Evolutionary conservation across 805 yeast genomes (phyloP).

Genomic region (Suhomyces tanzawaensis): DNA sequence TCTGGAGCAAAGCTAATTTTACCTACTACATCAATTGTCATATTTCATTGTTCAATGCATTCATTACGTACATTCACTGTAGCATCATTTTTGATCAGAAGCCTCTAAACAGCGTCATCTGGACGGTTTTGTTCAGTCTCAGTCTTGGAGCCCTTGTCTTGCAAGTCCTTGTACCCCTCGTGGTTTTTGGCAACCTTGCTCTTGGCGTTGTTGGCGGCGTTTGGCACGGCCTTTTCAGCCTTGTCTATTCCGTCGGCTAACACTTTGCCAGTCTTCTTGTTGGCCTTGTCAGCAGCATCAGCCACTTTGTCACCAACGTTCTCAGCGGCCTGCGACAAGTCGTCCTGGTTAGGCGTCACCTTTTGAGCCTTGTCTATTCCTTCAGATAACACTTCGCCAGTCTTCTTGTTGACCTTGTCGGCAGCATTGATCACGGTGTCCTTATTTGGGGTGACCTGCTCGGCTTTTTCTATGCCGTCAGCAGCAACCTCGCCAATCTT

Average conservation of each 20-base stretch:
- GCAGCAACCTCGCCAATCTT: slow-evolving; percentile 43
- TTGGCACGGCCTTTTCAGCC: slow-evolving; percentile 19
- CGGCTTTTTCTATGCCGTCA: slow-evolving; percentile 40
- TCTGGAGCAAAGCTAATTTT: no score
- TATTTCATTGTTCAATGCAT: no score
- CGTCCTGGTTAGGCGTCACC: slow-evolving; percentile 3
- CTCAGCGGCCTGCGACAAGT: slow-evolving; percentile 4
- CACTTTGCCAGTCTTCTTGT: slow-evolving; percentile 35
- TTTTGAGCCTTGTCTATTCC: slow-evolving; percentile 17
- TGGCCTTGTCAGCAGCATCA: slow-evolving; percentile 9
- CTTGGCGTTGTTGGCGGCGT: slow-evolving; percentile 12
- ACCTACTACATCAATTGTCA: no score
- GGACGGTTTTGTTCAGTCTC: slow-evolving; percentile 47
- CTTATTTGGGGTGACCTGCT: slow-evolving; percentile 19
- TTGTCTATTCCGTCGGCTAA: slow-evolving; percentile 39
- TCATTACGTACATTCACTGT: no score
- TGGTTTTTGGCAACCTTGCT: slow-evolving; percentile 25
- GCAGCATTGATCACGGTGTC: slow-evolving; percentile 23
- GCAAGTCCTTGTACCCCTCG: slow-evolving; percentile 38
- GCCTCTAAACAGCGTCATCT: slow-evolving; percentile 45
- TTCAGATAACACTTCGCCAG: slow-evolving; percentile 33
- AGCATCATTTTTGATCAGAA: no score
- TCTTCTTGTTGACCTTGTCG: slow-evolving; percentile 25
- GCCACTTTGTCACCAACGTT: slow-evolving; percentile 2
- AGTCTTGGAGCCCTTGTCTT: slow-evolving; percentile 42